These are phyloP conservation scores for Aspergillus carlsbadensis DNA, from an alignment of 495 filamentous ascomycete species.

Conservation along the genomic window DNA sequence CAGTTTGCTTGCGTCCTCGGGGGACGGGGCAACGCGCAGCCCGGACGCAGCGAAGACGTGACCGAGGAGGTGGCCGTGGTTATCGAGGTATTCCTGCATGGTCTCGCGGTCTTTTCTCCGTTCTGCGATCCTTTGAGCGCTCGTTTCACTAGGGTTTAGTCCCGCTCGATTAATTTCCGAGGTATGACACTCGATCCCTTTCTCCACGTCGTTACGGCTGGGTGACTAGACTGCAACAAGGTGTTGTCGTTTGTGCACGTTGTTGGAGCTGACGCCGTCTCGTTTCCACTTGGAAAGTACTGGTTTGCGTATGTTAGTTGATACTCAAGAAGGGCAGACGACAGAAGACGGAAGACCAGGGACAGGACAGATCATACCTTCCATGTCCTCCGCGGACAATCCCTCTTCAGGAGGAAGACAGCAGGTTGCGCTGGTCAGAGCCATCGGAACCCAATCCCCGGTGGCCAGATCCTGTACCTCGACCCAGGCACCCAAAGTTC, in stretches of 20 bases:
- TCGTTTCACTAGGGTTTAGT: neutral
- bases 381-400: neutral
- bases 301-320: neutral
- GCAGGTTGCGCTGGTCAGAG: slow-evolving; percentile 1
- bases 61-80: neutral
- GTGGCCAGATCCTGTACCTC: neutral
- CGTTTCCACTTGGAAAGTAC: neutral
- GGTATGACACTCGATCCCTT: neutral
- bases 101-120: neutral
- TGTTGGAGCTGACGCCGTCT: neutral
- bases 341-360: too few relatives aligned
- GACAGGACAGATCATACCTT: slow-evolving; percentile 4
- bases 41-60: neutral
- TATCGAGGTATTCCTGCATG: neutral
- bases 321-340: too few relatives aligned
- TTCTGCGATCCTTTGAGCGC: neutral
- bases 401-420: neutral
- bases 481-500: slow-evolving; percentile 2
- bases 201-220: neutral
- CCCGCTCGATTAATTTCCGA: neutral
- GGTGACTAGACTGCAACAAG: slow-evolving; percentile 1
- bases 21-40: neutral
- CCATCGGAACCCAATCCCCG: slow-evolving; percentile 3
- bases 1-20: neutral
- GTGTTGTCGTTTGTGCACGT: neutral